Base-by-base conservation (phyloP, 306 rosid genomes). In the Ziziphus jujuba region DNA sequence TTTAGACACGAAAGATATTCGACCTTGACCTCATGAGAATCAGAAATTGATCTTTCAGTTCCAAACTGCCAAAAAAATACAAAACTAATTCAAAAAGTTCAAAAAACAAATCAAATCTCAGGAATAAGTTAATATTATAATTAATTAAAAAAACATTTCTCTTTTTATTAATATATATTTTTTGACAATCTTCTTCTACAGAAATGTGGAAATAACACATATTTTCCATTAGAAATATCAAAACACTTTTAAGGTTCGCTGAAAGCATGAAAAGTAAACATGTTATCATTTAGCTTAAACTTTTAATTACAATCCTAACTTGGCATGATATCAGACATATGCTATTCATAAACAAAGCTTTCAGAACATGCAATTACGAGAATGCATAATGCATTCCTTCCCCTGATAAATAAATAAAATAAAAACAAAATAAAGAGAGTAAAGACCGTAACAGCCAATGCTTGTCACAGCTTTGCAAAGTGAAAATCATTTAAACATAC, bases 1-100 rank as follows among this genome's bases (percentile, higher is more conserved):
- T 84, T 85, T 70, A 87, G 65, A 84, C 98, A 92, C 61, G 91
- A 76, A 51, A 76, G 82, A 67, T 87, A 84, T 66, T 84, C 92
- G 0, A 72, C 86, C 83, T 89, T 87, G n/a, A 78, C 75, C 62
- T 87, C 89, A 44, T 79, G 87, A 48, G 73, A 35, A 48, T 87
- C 87, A 6, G 69, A 70, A 70, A 83, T 63, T 34, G 83, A 72
- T 74, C 61, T 80, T 72, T 79, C 69, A 45, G 54, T 21, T 67
- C 68, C 86, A 72, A 84, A 84, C 98, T 92, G 87, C 76, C 76
- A 80, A 72, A 72, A 16, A 16, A 63, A 47, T 16, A n/a, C 23
- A 59, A 6, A 20, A 33, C 10, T 38, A 43, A 6, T 33, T 28
- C 9, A 6, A 6, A 73, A 80, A 59, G 40, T 6, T 33, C 22